phyloP scores from a whole-genome alignment of 2,329 filamentous ascomycete species.

The Alternaria panax region DNA sequence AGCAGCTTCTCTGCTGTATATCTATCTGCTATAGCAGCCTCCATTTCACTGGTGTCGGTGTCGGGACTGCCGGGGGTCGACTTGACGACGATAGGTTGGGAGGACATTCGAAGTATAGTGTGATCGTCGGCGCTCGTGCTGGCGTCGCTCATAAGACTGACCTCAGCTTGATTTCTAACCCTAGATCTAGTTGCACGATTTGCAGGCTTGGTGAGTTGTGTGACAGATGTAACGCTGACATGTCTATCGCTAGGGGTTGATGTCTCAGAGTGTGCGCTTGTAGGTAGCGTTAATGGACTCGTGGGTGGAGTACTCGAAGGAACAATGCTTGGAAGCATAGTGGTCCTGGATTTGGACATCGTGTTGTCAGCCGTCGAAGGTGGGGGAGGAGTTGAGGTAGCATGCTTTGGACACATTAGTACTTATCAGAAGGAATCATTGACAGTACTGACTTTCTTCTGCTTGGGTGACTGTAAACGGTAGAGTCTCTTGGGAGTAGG shows the following conservation, averaged over 20 bases:
- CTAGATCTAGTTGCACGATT: not conserved
- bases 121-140: not conserved
- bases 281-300: not conserved
- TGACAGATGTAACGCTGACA: not conserved
- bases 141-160: not conserved
- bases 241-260: not conserved
- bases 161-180: not conserved
- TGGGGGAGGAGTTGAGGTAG: not conserved
- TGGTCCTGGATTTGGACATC: not conserved
- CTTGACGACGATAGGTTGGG: not conserved
- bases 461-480: not conserved
- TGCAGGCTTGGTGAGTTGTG: not conserved
- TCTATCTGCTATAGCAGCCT: not conserved
- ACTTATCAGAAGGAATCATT: not conserved
- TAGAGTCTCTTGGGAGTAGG: not conserved
- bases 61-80: not conserved
- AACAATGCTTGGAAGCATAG: not conserved
- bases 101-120: not conserved
- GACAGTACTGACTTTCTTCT: not conserved
- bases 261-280: not conserved
- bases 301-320: not conserved
- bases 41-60: not conserved
- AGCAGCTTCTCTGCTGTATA: constrained; percentile 13
- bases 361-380: not conserved
- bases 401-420: not conserved